phyloP scores from a whole-genome alignment of 106 monocot genomes.

The Acanthochlamys bracteata region DNA sequence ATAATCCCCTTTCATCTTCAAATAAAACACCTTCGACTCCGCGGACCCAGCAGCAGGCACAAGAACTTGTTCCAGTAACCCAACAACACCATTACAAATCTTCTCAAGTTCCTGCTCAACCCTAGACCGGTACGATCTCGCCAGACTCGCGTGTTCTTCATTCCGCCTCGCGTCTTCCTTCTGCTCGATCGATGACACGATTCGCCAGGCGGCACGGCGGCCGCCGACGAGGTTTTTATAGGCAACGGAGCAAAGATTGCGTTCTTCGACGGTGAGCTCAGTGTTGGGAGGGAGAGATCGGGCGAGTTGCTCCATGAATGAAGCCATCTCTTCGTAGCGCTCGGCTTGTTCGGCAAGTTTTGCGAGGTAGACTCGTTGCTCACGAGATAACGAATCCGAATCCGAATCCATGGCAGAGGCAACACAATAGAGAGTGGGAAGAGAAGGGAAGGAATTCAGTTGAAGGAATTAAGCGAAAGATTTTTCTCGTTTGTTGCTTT shows the following conservation, averaged over 20 bases:
- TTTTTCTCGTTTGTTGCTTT: no score
- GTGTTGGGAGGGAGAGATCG: not conserved
- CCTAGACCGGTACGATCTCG: not conserved
- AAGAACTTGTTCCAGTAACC: not conserved
- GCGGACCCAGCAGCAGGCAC: slow-evolving; percentile 4
- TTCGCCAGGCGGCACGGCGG: slow-evolving; percentile 15
- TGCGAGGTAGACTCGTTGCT: slow-evolving; percentile 9
- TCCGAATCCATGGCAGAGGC: not conserved
- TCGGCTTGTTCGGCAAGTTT: slow-evolving; percentile 13
- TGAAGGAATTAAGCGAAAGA: no score
- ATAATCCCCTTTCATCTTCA: slow-evolving; percentile 8
- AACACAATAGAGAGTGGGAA: no score
- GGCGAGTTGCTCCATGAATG: slow-evolving; percentile 11
- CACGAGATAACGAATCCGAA: not conserved
- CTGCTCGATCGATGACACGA: slow-evolving; percentile 12
- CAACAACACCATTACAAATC: not conserved
- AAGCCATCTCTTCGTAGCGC: slow-evolving; percentile 11
- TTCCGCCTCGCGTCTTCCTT: slow-evolving; percentile 7
- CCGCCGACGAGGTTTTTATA: slow-evolving; percentile 12
- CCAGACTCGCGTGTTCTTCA: slow-evolving; percentile 11
- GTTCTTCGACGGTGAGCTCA: slow-evolving; percentile 10
- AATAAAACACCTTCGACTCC: slow-evolving; percentile 10
- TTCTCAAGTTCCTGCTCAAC: slow-evolving; percentile 3
- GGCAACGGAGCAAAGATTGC: slow-evolving; percentile 12
- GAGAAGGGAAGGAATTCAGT: no score